Base-by-base conservation (phyloP, 179 eudicot species). In the Drosera spatulata region DNA sequence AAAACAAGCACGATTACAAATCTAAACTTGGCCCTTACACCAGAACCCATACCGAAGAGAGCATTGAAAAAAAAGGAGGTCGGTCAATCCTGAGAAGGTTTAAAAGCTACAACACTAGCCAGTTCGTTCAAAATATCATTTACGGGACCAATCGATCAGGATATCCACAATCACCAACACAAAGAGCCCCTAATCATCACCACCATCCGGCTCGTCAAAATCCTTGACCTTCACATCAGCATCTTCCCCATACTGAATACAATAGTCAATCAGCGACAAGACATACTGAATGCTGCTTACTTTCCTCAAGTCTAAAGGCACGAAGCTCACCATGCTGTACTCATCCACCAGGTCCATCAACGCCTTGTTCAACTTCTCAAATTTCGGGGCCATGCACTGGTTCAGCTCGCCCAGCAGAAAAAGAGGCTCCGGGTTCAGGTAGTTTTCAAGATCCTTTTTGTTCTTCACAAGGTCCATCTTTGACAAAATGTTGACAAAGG, bases 381-480 rank as follows among this genome's bases (percentile, higher is more conserved):
- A 89, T 61, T 80, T 85, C 45, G 97, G 97, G 42, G 82, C 95
- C 99, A 93, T 89, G 12, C 67, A 70, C 14, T 66, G 69, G 68
- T 93, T 93, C 81, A 89, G 69, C 75, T 79, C 83, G 15, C 97
- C 67, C 66, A 86, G 73, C 58, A 93, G 66, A 49, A 69, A 54
- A 40, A 55, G 74, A 59, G 95, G 74, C 67, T 89, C 95, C 8
- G 97, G 97, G 69, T 83, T 69, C 82, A 93, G 56, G 79, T 79
- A 93, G 55, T 86, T 79, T 41, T 89, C 95, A 52, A 89, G 69
- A 59, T 82, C 93, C 76, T 61, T 93, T 77, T 81, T 84, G 76
- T 77, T 84, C 66, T 76, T 75, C 75, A 93, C 96, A 50, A 93
- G 99, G 71, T 93, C 96, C 99, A 89, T 93, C 63, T 93, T 93